Percentiles rank a stretch among this genome's conserved stretches.
phyloP scores from a whole-genome alignment of 495 filamentous ascomycete genomes.

The Daldinia childiae region DNA sequence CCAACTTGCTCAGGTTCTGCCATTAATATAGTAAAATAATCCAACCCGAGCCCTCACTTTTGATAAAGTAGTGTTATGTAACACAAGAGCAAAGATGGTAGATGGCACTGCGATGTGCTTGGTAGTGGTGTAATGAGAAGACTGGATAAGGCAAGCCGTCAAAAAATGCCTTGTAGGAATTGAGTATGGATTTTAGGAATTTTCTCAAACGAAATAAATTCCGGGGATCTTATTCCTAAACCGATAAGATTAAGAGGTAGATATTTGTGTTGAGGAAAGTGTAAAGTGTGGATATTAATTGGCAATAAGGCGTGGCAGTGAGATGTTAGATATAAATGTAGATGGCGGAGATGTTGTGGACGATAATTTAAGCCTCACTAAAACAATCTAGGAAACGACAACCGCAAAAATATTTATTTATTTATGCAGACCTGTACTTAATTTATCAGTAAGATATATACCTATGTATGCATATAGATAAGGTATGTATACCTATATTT shows the following conservation, averaged over 20 bases:
- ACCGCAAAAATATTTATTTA: neutral
- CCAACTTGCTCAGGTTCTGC: neutral
- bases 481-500: neutral
- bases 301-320: neutral
- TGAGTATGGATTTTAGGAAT: neutral
- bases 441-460: neutral
- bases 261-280: neutral
- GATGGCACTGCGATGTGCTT: neutral
- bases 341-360: neutral
- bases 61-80: neutral
- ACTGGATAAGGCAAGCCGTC: no score
- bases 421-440: neutral
- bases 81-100: neutral
- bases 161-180: neutral
- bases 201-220: neutral
- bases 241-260: neutral
- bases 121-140: no score
- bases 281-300: neutral
- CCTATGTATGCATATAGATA: no score
- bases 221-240: neutral
- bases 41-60: neutral
- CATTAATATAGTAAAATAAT: neutral
- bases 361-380: neutral
- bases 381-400: neutral
- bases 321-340: neutral